Evolutionary conservation across 176 grass and related monocot species (phyloP), one percentile per base, ranked within the genome.

Genomic region (Rhipidocladum racemiflorum): DNA sequence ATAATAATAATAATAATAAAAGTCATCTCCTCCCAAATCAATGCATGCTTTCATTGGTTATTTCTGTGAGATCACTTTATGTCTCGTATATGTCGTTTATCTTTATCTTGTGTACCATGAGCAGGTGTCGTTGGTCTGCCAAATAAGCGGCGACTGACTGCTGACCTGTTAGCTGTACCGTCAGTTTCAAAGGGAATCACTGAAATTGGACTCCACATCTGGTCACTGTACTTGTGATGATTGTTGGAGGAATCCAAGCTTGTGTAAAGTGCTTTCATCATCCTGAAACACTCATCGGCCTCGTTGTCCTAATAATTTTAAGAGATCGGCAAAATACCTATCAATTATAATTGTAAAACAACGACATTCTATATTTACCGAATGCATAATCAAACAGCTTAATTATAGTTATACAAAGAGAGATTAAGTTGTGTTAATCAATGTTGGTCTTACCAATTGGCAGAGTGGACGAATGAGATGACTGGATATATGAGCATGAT

Each of bases 231-330:
- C n/a, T 15, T 32, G 24, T 48, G 39, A 7, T 59, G 27, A 24
- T 70, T 7, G 5, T 23, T 6, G 15, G 8, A 55, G 29, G 49
- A 16, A 13, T 81, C 48, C 17, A 82, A 42, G 27, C 49, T 21
- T 45, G 28, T 30, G 11, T 80, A 6, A 27, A 85, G 46, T 65
- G 65, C 12, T 65, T 77, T 29, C 88, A 89, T 89, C 78, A 71
- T 57, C 27, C 45, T 71, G 0, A 89, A 77, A 29, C 88, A 89
- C 65, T 82, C 77, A 18, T 75, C 24, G 6, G 39, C 17, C 8
- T 61, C 70, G 13, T 45, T 2, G 5, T 45, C 78, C 83, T 85
- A 9, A 13, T 2, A 40, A 20, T 43, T 32, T 50, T 24, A 9
- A 9, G 5, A 36, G 23, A 54, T 25, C 20, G 28, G 9, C 32